These are phyloP conservation scores for Termitomyces sp. DNA, from an alignment of 768 basidiomycete genomes.

Conservation along the genomic window DNA sequence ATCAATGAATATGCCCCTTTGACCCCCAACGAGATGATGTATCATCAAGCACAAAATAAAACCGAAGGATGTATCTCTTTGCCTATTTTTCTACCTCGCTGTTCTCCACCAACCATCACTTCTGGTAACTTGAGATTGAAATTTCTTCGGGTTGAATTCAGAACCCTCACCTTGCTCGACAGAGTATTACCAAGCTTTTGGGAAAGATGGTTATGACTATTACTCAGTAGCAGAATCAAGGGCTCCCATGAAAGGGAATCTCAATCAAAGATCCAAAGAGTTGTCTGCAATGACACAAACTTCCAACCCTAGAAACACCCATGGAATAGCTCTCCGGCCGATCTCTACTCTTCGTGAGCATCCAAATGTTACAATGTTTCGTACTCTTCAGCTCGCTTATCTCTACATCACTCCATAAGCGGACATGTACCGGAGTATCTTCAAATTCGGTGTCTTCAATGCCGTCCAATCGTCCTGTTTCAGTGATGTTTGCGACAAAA, in stretches of 20 bases:
- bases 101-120: background rate
- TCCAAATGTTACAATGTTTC: background rate
- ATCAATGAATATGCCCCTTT: conserved; percentile 16
- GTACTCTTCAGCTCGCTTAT: background rate
- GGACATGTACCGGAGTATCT: conserved; percentile 74
- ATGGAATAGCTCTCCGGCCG: conserved; percentile 56
- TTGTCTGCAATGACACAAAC: background rate
- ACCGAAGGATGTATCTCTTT: background rate
- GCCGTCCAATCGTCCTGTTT: conserved; percentile 86
- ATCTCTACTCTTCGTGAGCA: conserved; percentile 70
- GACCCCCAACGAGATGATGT: background rate
- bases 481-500: conserved; percentile 50
- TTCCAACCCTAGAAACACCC: conserved; percentile 31
- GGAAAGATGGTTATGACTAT: background rate
- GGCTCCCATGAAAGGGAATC: background rate
- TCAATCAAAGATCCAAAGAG: background rate
- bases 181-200: background rate
- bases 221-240: background rate
- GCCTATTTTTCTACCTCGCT: background rate
- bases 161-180: background rate
- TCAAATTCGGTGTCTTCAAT: conserved; percentile 91
- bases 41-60: background rate
- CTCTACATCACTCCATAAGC: conserved; percentile 44
- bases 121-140: conserved; percentile 2
- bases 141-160: background rate